phyloP scores from a whole-genome alignment of 257 asterid species.

The Solanum phureja region DNA sequence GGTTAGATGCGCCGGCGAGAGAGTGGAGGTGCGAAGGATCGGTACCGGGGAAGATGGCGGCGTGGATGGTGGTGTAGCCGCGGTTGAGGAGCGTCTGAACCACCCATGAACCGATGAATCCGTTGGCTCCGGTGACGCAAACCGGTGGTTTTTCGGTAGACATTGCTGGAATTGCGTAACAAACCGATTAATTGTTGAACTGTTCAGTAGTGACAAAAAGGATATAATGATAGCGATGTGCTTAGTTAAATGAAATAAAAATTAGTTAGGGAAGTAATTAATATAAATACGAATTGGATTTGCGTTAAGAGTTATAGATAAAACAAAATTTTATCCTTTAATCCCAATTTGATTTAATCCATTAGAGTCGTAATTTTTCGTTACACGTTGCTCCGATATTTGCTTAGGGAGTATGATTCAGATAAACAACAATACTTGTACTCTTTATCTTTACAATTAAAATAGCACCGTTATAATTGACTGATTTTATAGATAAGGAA shows the following conservation, averaged over 20 bases:
- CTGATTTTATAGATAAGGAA: neutral
- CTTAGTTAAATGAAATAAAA: neutral
- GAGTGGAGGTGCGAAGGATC: conserved; percentile 64
- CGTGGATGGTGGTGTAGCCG: conserved; percentile 84
- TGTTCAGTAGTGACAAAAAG: neutral
- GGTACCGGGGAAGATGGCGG: conserved; percentile 66
- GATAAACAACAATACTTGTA: no score
- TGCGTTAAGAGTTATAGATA: neutral
- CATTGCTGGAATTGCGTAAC: neutral
- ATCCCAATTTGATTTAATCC: neutral
- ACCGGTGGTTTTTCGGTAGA: conserved; percentile 34
- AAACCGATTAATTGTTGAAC: neutral
- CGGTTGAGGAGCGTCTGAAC: conserved; percentile 49
- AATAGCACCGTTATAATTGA: neutral
- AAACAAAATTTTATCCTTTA: neutral
- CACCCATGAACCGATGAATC: conserved; percentile 86
- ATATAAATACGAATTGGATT: neutral
- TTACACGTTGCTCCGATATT: neutral
- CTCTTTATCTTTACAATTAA: neutral
- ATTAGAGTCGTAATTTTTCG: neutral
- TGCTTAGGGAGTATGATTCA: neutral
- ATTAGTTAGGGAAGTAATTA: neutral
- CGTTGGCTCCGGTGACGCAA: conserved; percentile 92
- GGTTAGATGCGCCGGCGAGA: conserved; percentile 43
- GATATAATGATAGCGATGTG: neutral